Conservation (phyloP, 441 rosid genomes). For the Erysimum pusillum region DNA sequence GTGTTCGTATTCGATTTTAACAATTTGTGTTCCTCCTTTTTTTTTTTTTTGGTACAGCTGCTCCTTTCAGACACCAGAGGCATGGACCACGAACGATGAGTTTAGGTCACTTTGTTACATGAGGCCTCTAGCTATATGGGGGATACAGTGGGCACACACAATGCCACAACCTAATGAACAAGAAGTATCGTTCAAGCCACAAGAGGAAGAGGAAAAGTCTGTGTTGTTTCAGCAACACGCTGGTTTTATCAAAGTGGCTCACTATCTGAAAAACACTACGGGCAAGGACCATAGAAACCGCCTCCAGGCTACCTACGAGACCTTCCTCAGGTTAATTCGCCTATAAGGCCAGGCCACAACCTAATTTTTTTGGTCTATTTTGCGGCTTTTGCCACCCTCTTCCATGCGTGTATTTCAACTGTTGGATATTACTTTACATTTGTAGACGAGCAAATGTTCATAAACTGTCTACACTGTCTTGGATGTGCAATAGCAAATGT, state of each 20-base stretch:
- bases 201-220: conserved; percentile 46
- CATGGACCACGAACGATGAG: conserved; percentile 63
- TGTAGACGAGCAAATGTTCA: conserved; percentile 22
- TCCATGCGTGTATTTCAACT: background rate
- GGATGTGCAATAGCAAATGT: conserved; percentile 7
- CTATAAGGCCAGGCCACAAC: conserved; percentile 35
- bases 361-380: conserved; percentile 1
- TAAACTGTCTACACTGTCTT: conserved; percentile 15
- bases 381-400: conserved; percentile 2
- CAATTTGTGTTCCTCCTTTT: background rate
- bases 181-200: conserved; percentile 40
- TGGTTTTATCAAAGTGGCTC: conserved; percentile 64
- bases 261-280: conserved; percentile 53
- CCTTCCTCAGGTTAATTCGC: conserved; percentile 53
- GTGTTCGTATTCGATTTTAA: background rate
- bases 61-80: conserved; percentile 79
- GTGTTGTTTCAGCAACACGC: conserved; percentile 54
- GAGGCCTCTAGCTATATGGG: conserved; percentile 84
- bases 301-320: conserved; percentile 56
- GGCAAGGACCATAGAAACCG: conserved; percentile 55
- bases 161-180: conserved; percentile 53
- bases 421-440: background rate
- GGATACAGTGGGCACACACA: conserved; percentile 75
- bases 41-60: conserved; percentile 49
- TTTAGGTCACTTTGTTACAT: conserved; percentile 73